A percentile compares a stretch with the other conserved stretches of the same genome.
phyloP scores from a whole-genome alignment of 352 stramenopile genomes.

The Peronospora destructor region DNA sequence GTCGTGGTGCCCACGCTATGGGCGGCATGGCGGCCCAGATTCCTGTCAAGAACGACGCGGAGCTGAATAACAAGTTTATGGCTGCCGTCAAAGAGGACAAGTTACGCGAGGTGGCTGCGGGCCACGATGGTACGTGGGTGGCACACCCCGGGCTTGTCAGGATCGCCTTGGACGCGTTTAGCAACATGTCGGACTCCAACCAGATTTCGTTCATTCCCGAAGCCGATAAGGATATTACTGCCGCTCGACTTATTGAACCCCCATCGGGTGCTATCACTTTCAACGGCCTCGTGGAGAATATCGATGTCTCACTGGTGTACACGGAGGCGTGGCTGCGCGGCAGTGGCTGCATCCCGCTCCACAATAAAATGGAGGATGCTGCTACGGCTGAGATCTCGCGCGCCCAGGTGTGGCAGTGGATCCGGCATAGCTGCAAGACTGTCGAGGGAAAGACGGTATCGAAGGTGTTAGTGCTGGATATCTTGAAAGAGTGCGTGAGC shows the following conservation, averaged over 20 bases:
- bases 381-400: conserved; percentile 92
- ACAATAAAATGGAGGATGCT: conserved; percentile 95
- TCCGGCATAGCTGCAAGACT: conserved; percentile 61
- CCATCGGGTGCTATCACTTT: conserved; percentile 75
- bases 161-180: conserved; percentile 90
- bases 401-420: conserved; percentile 92
- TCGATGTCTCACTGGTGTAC: conserved; percentile 91
- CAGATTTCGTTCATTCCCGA: conserved; percentile 79
- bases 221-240: conserved; percentile 48
- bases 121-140: conserved; percentile 95
- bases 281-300: conserved; percentile 82
- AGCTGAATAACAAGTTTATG: conserved; percentile 87
- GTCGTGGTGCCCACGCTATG: conserved; percentile 93
- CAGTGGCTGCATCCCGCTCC: conserved; percentile 89
- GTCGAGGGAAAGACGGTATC: conserved; percentile 60
- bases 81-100: conserved; percentile 88
- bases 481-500: conserved; percentile 59
- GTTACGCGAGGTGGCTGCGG: conserved; percentile 81
- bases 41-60: conserved; percentile 89
- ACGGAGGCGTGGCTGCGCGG: conserved; percentile 92
- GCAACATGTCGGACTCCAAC: conserved; percentile 90
- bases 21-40: conserved; percentile 96
- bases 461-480: conserved; percentile 55
- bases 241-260: conserved; percentile 53
- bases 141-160: conserved; percentile 91